Conservation (phyloP, 768 basidiomycete species). For the Cystobasidium tubakii region DNA sequence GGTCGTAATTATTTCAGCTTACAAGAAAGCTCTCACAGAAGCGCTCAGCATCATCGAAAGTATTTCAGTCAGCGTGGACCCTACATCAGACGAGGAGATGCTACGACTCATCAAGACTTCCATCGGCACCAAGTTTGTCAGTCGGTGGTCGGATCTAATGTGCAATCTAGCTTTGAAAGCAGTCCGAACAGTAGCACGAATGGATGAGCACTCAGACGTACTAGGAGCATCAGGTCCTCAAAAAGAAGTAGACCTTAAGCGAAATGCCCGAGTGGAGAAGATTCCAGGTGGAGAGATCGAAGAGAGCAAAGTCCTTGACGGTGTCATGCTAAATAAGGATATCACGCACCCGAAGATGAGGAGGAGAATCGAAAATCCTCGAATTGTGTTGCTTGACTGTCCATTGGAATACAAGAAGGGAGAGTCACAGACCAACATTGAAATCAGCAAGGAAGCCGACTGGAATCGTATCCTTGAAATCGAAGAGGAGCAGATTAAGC, state of each 20-base stretch:
- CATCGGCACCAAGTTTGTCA: constrained; percentile 96
- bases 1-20: constrained; percentile 95
- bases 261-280: constrained; percentile 95
- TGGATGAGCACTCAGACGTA: constrained; percentile 87
- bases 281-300: constrained; percentile 97
- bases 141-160: constrained; percentile 96
- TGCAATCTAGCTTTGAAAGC: constrained; percentile 88
- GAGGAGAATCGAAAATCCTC: constrained; percentile 76
- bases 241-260: constrained; percentile 93
- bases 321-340: constrained; percentile 98
- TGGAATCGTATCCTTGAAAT: constrained; percentile 83
- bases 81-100: constrained; percentile 79
- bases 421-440: constrained; percentile 96
- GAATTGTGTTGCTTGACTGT: constrained; percentile 75
- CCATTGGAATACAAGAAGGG: constrained; percentile 99
- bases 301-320: constrained; percentile 73
- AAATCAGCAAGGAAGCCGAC: constrained; percentile 86
- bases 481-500: constrained; percentile 94
- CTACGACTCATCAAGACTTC: constrained; percentile 94
- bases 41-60: constrained; percentile 79
- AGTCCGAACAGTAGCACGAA: constrained; percentile 78
- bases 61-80: constrained; percentile 85
- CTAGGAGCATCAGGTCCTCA: constrained; percentile 78
- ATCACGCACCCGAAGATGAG: constrained; percentile 97
- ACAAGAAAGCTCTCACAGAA: constrained; percentile 90